Base-by-base conservation (phyloP, 2,329 filamentous ascomycete species). In the Alternaria triticina region DNA sequence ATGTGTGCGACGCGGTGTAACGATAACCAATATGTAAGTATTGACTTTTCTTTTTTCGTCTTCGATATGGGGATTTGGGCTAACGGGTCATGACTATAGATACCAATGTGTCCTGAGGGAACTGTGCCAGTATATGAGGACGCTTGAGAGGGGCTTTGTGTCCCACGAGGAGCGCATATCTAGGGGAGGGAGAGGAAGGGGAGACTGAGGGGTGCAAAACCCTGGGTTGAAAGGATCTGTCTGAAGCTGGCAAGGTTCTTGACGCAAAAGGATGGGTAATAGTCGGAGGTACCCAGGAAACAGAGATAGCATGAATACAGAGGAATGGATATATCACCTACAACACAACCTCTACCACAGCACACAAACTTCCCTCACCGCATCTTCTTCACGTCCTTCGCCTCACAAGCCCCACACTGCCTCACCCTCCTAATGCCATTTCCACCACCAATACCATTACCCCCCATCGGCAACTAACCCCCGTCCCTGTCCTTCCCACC, bases 381-480 rank as follows among this genome's bases (percentile, higher is more conserved):
- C 22, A 13, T 2, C 17, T 6, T 15, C 17, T 5, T 15, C 36
- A 2, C 36, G 33, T 1, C 15, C 28, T 22, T 22, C n/a, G 15
- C 20, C 12, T 22, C 20, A 23, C 49, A 54, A 28, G 22, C 23
- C 22, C 4, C 22, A 12, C 57, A 59, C 11, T 8, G 9, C 27
- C 28, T 8, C 4, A 5, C 40, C 17, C 43, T 20, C 28, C 28
- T 23, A 20, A 17, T 5, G 2, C 9, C 13, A n/a, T 6, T 23
- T 1, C 13, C 49, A 40, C 9, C 6, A 9, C n/a, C 6, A 30
- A 23, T 65, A 17, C 44, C 65, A 50, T 64, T 68, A 40, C 28
- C 15, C 28, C 28, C 43, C 27, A 13, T 8, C 20, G 25, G 20
- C 17, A 36, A 47, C 25, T 61, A 51, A 17, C 60, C 25, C 36